These are phyloP conservation scores for Penicillium sp. DNA, from an alignment of 2,329 filamentous ascomycete species.

Conservation along the genomic window DNA sequence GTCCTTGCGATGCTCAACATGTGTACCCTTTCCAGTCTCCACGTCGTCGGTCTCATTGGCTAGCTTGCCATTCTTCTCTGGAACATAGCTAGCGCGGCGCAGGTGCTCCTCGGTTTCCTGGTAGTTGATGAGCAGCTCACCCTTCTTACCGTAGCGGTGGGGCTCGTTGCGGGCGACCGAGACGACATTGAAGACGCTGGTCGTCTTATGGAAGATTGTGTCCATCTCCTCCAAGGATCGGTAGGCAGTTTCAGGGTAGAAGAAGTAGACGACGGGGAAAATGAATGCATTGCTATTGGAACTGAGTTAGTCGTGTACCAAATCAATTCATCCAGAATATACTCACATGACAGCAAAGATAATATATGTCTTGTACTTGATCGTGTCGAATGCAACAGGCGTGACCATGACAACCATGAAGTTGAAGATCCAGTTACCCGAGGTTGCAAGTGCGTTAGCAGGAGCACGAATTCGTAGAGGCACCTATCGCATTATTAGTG, in stretches of 20 bases:
- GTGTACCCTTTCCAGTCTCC: conserved; percentile 21
- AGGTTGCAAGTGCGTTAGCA: conserved; percentile 23
- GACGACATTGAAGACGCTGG: conserved; percentile 49
- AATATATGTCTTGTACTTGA: conserved; percentile 54
- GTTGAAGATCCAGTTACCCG: conserved; percentile 47
- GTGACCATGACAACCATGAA: conserved; percentile 66
- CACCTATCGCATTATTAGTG: conserved; percentile 17
- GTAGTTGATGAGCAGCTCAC: conserved; percentile 55
- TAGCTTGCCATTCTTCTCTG: conserved; percentile 16
- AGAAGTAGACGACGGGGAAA: conserved; percentile 56
- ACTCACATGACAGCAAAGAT: conserved; percentile 52
- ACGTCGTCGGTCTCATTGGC: conserved; percentile 9
- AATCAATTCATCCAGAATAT: neutral
- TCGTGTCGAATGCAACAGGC: conserved; percentile 56
- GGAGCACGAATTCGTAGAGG: conserved; percentile 36
- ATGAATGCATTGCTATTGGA: conserved; percentile 48
- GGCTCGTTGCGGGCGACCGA: conserved; percentile 51
- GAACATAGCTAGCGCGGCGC: conserved; percentile 25
- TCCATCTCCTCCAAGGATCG: conserved; percentile 66
- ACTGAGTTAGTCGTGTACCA: neutral
- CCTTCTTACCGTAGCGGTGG: conserved; percentile 56
- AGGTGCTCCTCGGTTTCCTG: conserved; percentile 41
- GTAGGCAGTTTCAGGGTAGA: conserved; percentile 59
- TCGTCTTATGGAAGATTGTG: conserved; percentile 58
- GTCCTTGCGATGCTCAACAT: conserved; percentile 18